Conservation (phyloP, 306 rosid genomes). For the Boehmeria nivea region DNA sequence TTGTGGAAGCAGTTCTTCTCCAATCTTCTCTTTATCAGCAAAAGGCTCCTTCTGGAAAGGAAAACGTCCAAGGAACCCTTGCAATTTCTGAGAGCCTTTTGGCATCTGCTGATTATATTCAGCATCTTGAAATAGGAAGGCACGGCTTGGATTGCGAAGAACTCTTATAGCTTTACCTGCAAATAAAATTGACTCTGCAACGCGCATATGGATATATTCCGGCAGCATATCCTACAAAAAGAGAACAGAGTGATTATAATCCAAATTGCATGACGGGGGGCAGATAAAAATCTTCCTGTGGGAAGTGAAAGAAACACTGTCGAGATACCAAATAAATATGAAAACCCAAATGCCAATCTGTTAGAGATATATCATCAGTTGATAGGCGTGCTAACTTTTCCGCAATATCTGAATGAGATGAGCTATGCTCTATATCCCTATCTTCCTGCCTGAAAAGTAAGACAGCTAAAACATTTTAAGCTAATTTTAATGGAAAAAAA, state of each 20-base stretch:
- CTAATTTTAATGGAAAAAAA: constrained; percentile 21
- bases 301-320: background rate
- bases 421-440: constrained; percentile 52
- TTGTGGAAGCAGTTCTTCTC: constrained; percentile 88
- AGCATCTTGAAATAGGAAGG: constrained; percentile 58
- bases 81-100: constrained; percentile 59
- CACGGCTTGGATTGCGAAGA: constrained; percentile 81
- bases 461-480: constrained; percentile 11
- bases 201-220: constrained; percentile 78
- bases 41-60: constrained; percentile 59
- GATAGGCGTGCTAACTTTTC: constrained; percentile 72
- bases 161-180: constrained; percentile 95
- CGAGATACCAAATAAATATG: constrained; percentile 70
- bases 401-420: constrained; percentile 53
- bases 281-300: background rate
- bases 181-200: constrained; percentile 88
- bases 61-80: constrained; percentile 53
- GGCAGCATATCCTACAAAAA: constrained; percentile 90
- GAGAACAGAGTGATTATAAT: background rate
- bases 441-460: constrained; percentile 79
- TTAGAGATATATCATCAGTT: constrained; percentile 57
- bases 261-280: background rate
- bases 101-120: constrained; percentile 50
- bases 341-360: constrained; percentile 98
- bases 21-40: constrained; percentile 44